Base-by-base conservation (phyloP, 2,329 filamentous ascomycete genomes). In the Cordyceps pruinosa region DNA sequence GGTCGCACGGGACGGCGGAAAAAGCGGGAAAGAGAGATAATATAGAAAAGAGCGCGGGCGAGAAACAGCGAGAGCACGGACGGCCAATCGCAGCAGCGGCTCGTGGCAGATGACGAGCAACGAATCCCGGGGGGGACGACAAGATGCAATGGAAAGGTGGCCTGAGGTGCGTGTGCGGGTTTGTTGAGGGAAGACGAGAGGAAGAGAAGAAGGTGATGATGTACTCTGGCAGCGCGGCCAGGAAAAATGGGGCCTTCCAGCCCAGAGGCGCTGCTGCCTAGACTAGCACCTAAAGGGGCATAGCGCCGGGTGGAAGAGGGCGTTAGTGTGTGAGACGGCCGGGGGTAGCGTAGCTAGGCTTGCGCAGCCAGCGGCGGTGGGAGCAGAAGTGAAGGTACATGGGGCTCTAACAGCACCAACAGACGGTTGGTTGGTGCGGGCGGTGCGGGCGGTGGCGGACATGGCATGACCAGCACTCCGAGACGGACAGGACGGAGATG, bases 201-300 rank as follows among this genome's bases (percentile, higher is more conserved):
- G 55, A 42, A 45, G 46, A 51, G 56, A 50, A 48, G 56, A 54
- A 48, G 51, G 55, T 53, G 44, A 48, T 57, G 58, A 58, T 58
- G 52, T 54, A 57, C 44, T 53, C 35, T 21, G 32, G 32, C 34
- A 47, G 19, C 39, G 56, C 19, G 30, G 52, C 55, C 60, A 59
- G 57, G 60, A 61, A 62, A 61, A 63, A 54, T 56, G 57, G 58
- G 60, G 35, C 48, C 48, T n/a, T 65, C 65, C 64, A 68, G 64
- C 64, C 68, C 62, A 59, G 62, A 57, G 61, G 62, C 63, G 64
- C 69, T 71, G 69, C 67, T 70, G 69, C 69, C 69, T 70, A 60
- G 65, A 67, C 47, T 25, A 34, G 44, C 19, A 52, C 52, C 55
- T 61, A 63, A 68, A 60, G 44, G 50, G 51, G 61, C 10, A 39